A percentile compares a stretch with the other conserved stretches of the same genome.
These are phyloP conservation scores for Lyophyllum decastes DNA, from an alignment of 768 basidiomycete species.

Conservation along the genomic window DNA sequence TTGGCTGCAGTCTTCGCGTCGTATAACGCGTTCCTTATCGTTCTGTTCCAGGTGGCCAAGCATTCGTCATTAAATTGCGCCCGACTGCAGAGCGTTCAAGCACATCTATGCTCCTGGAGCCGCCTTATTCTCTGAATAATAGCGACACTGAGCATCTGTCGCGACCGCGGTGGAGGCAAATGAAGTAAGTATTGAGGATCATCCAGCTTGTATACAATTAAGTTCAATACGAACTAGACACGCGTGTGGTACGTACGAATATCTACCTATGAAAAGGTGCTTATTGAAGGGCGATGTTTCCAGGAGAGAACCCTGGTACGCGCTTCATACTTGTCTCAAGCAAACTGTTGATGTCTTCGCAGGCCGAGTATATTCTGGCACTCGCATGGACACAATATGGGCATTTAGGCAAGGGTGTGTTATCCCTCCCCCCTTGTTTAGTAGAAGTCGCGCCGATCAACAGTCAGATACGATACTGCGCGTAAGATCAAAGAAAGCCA, in stretches of 20 bases:
- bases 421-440: background rate
- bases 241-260: conserved; percentile 50
- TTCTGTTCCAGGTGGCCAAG: conserved; percentile 61
- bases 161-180: conserved; percentile 70
- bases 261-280: background rate
- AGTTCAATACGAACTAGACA: conserved; percentile 36
- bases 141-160: conserved; percentile 45
- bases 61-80: conserved; percentile 77
- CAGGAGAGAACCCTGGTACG: conserved; percentile 60
- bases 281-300: background rate
- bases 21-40: background rate
- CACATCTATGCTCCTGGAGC: conserved; percentile 74
- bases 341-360: background rate
- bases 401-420: conserved; percentile 64
- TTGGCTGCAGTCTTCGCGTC: conserved; percentile 19
- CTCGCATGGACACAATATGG: conserved; percentile 72
- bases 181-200: conserved; percentile 53
- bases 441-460: conserved; percentile 11
- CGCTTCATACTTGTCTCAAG: conserved; percentile 12
- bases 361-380: conserved; percentile 41
- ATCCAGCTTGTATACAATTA: background rate
- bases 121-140: conserved; percentile 63
- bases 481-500: conserved; percentile 64
- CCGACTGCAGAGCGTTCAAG: conserved; percentile 70
- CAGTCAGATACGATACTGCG: conserved; percentile 60